Base-by-base conservation (phyloP, 1,284 basidiomycete genomes). In the Ceratobasidium papillatum region DNA sequence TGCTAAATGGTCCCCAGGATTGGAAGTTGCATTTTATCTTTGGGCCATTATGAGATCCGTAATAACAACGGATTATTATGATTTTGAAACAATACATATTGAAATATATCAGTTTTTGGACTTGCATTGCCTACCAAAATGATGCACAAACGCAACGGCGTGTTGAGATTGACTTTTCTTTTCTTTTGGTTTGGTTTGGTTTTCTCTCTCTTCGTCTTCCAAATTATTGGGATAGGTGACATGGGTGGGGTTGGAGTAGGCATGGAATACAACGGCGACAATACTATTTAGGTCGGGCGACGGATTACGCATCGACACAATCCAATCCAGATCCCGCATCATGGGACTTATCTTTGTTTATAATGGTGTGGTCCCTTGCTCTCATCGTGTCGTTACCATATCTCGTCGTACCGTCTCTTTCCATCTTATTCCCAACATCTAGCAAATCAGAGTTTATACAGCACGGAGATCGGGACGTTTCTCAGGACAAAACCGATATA, bases 391-490 rank as follows among this genome's bases (percentile, higher is more conserved):
- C 30, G 30, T 71, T 41, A 22, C 54, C 56, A 34, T 38, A 27
- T 14, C 56, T 3, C n/a, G 22, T 38, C 8, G 56, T 71, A 11
- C 54, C 61, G 30, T 61, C 43, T 27, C 52, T 51, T 11, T 14
- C 65, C 36, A 3, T 27, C 7, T 41, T 34, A 30, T 43, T 25
- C 41, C 41, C 41, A 30, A 58, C 68, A 34, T n/a, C 56, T 11
- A 71, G 22, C 41, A 71, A 30, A 32, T 45, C 49, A 12, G 61
- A 59, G n/a, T 56, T 61, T 38, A 71, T 71, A n/a, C 61, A n/a
- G n/a, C n/a, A n/a, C n/a, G n/a, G n/a, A n/a, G n/a, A n/a, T n/a
- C n/a, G n/a, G n/a, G n/a, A n/a, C n/a, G n/a, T n/a, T n/a, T n/a
- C n/a, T n/a, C n/a, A n/a, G n/a, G n/a, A n/a, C n/a, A n/a, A n/a